A percentile compares a stretch with the other conserved stretches of the same genome.
Conservation (phyloP, 2,329 filamentous ascomycete species). For the Xylariaceae sp. region DNA sequence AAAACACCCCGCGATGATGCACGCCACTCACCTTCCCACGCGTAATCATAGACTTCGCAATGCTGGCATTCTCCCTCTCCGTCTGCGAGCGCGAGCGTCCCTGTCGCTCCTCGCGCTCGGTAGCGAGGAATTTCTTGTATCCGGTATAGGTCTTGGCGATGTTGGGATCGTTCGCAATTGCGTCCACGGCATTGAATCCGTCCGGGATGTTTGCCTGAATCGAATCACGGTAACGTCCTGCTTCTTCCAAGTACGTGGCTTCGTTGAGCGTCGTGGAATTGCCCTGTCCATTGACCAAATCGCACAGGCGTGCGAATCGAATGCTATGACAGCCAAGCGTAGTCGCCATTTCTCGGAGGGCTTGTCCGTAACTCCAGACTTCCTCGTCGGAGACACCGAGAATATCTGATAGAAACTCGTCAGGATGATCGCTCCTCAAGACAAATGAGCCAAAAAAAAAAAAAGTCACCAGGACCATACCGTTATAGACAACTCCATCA, state of each 20-base stretch:
- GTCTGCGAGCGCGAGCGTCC: neutral
- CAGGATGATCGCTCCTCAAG: neutral
- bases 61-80: neutral
- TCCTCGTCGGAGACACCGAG: constrained; percentile 1
- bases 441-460: neutral
- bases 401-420: neutral
- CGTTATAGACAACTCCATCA: neutral
- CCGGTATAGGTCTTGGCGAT: neutral
- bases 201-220: neutral
- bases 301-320: neutral
- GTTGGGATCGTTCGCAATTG: neutral
- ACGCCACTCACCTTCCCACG: neutral
- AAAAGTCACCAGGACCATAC: too few species aligned
- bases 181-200: neutral
- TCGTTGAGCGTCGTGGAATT: neutral
- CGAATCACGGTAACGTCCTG: neutral
- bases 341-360: neutral
- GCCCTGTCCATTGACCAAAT: neutral
- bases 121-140: neutral
- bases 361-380: neutral
- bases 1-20: neutral
- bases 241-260: neutral
- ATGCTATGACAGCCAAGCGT: neutral
- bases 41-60: neutral
- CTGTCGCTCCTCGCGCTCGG: neutral